These are phyloP conservation scores for Eutrema heterophyllum DNA, from an alignment of 345 rosid species.

Conservation along the genomic window DNA sequence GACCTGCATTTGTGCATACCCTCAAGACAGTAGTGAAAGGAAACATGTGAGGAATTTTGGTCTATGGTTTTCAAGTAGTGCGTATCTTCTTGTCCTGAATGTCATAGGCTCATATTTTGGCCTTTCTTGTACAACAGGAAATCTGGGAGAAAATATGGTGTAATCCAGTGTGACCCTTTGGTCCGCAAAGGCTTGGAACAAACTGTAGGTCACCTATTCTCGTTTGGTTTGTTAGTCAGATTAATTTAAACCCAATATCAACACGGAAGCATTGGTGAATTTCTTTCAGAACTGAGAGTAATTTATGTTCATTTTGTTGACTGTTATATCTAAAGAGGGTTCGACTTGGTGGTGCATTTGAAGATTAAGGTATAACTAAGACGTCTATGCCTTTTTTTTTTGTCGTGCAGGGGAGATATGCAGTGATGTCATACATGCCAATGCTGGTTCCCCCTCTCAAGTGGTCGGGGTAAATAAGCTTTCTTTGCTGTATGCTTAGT, in stretches of 20 bases:
- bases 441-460: conserved; percentile 95
- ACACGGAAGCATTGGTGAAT: background rate
- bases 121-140: conserved; percentile 44
- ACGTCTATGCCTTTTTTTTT: conserved; percentile 10
- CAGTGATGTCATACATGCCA: conserved; percentile 98
- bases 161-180: conserved; percentile 74
- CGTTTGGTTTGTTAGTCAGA: conserved; percentile 13
- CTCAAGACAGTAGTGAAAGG: conserved; percentile 45
- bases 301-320: conserved; percentile 7
- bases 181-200: conserved; percentile 83
- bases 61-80: conserved; percentile 12
- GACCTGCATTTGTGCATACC: conserved; percentile 89
- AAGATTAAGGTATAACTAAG: background rate
- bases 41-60: conserved; percentile 44
- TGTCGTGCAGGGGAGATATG: conserved; percentile 76
- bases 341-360: background rate
- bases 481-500: conserved; percentile 12
- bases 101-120: conserved; percentile 9
- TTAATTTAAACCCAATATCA: background rate
- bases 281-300: background rate
- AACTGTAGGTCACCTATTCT: conserved; percentile 54
- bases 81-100: conserved; percentile 4
- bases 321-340: conserved; percentile 3
- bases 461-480: conserved; percentile 76
- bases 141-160: conserved; percentile 66